Base-by-base conservation (phyloP, 164 flowering plant genomes). In the Chimonanthus praecox region DNA sequence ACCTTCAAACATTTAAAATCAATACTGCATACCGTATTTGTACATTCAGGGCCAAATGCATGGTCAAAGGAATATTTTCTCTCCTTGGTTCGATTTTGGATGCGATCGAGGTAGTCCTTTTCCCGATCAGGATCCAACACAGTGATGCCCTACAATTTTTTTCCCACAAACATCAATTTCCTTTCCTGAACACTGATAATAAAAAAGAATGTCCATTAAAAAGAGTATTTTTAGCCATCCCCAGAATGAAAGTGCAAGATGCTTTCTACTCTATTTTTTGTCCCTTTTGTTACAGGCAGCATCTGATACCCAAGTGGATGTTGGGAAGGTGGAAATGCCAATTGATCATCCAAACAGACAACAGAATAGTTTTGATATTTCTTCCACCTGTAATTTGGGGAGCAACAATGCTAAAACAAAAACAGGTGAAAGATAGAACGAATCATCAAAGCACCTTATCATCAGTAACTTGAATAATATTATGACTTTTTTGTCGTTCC, bases 51-150 rank as follows among this genome's bases (percentile, higher is more conserved):
- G 58, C 87, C 88, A 83, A 90, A 93, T 47, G 92, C 97, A 78
- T 89, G 82, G 80, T 93, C 98, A 79, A 93, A 93, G 51, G 80
- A 71, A 70, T 90, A 93, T 72, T 82, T 85, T 70, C 80, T 85
- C 85, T 90, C 95, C 72, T 93, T 93, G 1, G 87, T 89, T 70
- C 95, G 89, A 72, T 90, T 88, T 80, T 93, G 97, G 69, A 88
- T 78, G 47, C 88, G 92, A 71, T 90, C 92, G 51, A 93, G 89
- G 80, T 93, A 93, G 78, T 90, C 89, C 81, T 91, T 93, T 3
- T 93, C 87, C 77, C 86, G 69, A 73, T 93, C 97, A 69, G 98
- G 97, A 85, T 93, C 97, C 84, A 93, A 79, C 58, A 93, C 84
- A 61, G 87, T 73, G 70, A 93, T 88, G 76, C 89, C 92, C 98